phyloP scores from a whole-genome alignment of 164 flowering plant genomes.

The Stephania yunnanensis region DNA sequence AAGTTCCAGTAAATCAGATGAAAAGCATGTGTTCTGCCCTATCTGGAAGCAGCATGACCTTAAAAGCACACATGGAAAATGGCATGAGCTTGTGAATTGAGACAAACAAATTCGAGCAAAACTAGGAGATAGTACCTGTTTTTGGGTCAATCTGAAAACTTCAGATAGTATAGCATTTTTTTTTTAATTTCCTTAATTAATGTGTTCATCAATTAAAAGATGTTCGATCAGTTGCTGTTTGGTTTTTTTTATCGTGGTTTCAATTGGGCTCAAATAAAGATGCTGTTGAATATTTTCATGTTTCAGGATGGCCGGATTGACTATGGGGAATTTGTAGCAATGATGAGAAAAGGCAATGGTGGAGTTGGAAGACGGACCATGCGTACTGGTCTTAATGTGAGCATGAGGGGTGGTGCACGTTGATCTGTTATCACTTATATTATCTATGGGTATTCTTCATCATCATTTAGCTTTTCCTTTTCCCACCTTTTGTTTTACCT shows the following conservation, averaged over 20 bases:
- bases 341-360: conserved; percentile 94
- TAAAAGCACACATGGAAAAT: too few relatives aligned
- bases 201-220: not conserved
- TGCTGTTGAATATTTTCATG: not conserved
- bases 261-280: not conserved
- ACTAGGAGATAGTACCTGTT: too few relatives aligned
- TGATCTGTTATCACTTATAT: conserved; percentile 19
- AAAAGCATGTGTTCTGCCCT: too few relatives aligned
- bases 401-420: conserved; percentile 64
- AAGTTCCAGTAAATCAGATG: too few relatives aligned
- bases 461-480: not conserved
- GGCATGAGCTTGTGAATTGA: too few relatives aligned
- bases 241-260: not conserved
- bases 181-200: not conserved
- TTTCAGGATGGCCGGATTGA: conserved; percentile 91
- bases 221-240: not conserved
- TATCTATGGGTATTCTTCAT: conserved; percentile 30
- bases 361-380: conserved; percentile 86
- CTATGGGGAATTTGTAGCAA: conserved; percentile 90
- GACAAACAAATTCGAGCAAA: too few relatives aligned
- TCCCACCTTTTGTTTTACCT: not conserved
- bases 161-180: too few relatives aligned
- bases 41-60: too few relatives aligned
- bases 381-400: conserved; percentile 82
- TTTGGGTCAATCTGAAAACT: too few relatives aligned